Conservation (phyloP, 768 basidiomycete genomes). For the Lactarius pseudohatsudake region DNA sequence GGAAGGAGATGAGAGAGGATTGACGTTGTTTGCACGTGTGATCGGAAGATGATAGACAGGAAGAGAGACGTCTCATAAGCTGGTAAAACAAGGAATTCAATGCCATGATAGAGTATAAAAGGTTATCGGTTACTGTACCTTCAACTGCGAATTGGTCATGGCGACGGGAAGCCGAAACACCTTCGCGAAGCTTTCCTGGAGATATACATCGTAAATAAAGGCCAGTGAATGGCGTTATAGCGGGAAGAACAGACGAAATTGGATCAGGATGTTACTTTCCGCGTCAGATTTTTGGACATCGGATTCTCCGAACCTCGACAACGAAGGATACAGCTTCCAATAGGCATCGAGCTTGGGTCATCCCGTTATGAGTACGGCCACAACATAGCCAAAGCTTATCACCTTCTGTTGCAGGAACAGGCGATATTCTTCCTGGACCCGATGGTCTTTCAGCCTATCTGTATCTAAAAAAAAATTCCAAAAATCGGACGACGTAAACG, state of each 20-base stretch:
- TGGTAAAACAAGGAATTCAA: constrained; percentile 32
- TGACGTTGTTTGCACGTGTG: constrained; percentile 58
- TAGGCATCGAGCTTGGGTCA: constrained; percentile 48
- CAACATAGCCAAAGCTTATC: not conserved
- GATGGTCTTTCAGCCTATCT: constrained; percentile 56
- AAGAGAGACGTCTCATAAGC: constrained; percentile 75
- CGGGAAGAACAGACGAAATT: constrained; percentile 56
- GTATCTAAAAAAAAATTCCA: not conserved
- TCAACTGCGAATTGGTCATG: constrained; percentile 63
- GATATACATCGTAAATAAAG: constrained; percentile 1
- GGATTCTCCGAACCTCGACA: constrained; percentile 14
- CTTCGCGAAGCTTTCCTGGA: constrained; percentile 75
- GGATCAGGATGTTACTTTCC: constrained; percentile 68
- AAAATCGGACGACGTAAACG: constrained; percentile 34
- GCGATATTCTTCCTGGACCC: constrained; percentile 67
- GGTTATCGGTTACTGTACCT: constrained; percentile 39
- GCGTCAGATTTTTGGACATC: constrained; percentile 44
- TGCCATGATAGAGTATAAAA: not conserved
- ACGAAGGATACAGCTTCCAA: constrained; percentile 41
- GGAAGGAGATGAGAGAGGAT: constrained; percentile 61
- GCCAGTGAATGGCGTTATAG: constrained; percentile 4
- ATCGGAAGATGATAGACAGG: constrained; percentile 61
- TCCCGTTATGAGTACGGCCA: not conserved
- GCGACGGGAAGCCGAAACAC: constrained; percentile 59
- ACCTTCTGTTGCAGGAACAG: constrained; percentile 67